Conservation (phyloP, 2,329 filamentous ascomycete species). For the Fusarium compactum region DNA sequence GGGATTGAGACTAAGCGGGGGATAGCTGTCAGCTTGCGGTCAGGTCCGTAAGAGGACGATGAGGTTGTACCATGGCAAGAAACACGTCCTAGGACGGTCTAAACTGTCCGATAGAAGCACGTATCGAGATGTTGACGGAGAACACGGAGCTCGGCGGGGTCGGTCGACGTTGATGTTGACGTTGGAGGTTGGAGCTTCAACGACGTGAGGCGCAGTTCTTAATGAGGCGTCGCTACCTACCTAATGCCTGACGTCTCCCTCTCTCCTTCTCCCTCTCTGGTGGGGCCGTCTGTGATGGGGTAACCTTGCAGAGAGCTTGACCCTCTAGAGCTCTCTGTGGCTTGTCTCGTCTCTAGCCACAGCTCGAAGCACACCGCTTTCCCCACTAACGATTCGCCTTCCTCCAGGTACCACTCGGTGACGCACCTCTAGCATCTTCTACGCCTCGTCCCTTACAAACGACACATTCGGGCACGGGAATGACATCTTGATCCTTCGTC, state of each 20-base stretch:
- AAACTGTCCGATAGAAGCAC: constrained; percentile 8
- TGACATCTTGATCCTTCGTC: background rate
- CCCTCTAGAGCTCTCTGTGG: constrained; percentile 26
- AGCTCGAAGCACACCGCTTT: constrained; percentile 44
- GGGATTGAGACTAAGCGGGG: constrained; percentile 83
- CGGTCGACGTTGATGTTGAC: constrained; percentile 41
- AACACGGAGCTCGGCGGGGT: constrained; percentile 45
- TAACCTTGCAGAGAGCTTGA: constrained; percentile 25
- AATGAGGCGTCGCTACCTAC: constrained; percentile 33
- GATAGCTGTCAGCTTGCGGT: constrained; percentile 37
- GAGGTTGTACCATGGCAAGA: constrained; percentile 38
- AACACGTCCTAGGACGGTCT: constrained; percentile 20
- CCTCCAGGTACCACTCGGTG: constrained; percentile 52
- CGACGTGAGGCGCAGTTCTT: constrained; percentile 42
- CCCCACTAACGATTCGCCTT: constrained; percentile 42
- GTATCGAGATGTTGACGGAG: constrained; percentile 31
- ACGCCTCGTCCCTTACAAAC: constrained; percentile 12
- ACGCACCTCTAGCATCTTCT: constrained; percentile 47
- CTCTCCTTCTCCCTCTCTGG: constrained; percentile 44
- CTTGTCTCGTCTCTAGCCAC: constrained; percentile 24
- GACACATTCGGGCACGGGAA: constrained; percentile 2
- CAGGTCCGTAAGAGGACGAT: background rate
- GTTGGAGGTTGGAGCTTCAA: constrained; percentile 47
- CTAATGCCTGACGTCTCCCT: constrained; percentile 48
- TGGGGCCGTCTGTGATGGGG: constrained; percentile 42